Evolutionary conservation across 805 yeast genomes (phyloP), one percentile per base, ranked within the genome.

Genomic region (Monosporozyma yasuniensis): DNA sequence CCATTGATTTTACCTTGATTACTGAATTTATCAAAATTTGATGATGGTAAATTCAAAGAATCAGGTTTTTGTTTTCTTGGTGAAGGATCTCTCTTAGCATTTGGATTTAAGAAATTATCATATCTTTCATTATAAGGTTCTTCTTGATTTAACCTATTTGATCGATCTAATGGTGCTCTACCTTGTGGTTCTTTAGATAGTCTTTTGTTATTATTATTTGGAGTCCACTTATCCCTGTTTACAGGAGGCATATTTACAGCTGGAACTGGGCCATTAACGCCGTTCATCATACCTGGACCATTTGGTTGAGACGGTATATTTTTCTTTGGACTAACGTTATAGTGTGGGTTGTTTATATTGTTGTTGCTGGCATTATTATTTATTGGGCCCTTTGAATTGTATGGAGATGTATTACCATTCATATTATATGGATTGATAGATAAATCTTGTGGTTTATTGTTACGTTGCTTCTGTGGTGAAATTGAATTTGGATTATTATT

Each of bases 11-110:
- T 32, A 32, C 7, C 35, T 32, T n/a, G 21, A 3, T 39, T 30
- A 27, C 12, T 32, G 32, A 45, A 28, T 27, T 50, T 45, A 27
- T 48, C 50, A 28, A 49, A 52, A 25, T 47, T 52, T 11, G 57
- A 52, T 21, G 50, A 47, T 25, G 43, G 23, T 6, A 52, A 47
- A 28, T 52, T 45, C 34, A 54, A 44, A 30, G 47, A 47, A 42
- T 50, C 28, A 41, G 35, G 25, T 27, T 44, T 39, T 28, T 9
- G 14, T 23, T 38, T 30, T 16, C 49, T 35, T 41, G 39, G 34
- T 18, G 44, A 46, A 21, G 34, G 42, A 21, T 39, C 22, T 11
- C 27, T 21, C 16, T n/a, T 21, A 10, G 42, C 16, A 21, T 39
- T 39, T 18, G 25, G 25, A 19, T 19, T 39, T 39, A 39, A 39